phyloP scores from a whole-genome alignment of 2,329 filamentous ascomycete genomes.

The Ophiognomonia clavigignenti-juglandacearum region DNA sequence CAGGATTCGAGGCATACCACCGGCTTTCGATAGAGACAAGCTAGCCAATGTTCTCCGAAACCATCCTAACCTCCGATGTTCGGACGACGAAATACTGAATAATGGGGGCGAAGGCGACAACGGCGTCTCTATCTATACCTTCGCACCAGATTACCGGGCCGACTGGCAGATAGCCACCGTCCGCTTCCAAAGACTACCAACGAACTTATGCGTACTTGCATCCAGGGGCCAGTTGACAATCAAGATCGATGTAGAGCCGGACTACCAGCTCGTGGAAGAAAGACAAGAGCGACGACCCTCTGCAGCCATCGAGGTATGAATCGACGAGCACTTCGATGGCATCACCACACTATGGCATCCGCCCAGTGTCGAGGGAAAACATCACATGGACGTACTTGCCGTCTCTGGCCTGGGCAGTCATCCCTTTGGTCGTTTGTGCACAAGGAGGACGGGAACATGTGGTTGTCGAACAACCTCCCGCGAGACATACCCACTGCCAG shows the following conservation, averaged over 20 bases:
- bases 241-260: background rate
- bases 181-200: background rate
- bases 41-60: background rate
- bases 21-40: background rate
- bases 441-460: conserved; percentile 8
- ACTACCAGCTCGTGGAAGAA: background rate
- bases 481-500: conserved; percentile 2
- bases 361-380: background rate
- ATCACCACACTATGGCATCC: background rate
- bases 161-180: background rate
- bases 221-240: background rate
- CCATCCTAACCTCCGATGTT: background rate
- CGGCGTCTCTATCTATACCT: background rate
- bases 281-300: background rate
- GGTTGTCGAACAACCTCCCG: background rate
- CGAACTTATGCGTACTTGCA: background rate
- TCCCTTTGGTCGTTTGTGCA: conserved; percentile 7
- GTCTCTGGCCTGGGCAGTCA: conserved; percentile 7
- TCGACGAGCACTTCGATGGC: conserved; percentile 7
- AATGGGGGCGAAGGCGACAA: background rate
- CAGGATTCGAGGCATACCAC: background rate
- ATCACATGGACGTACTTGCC: conserved; percentile 2
- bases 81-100: background rate
- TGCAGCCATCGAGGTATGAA: background rate
- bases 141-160: background rate